Percentiles rank a stretch among this genome's conserved stretches.
These are phyloP conservation scores for Eimeria falciformis DNA, from an alignment of 169 alveolate species.

Conservation along the genomic window DNA sequence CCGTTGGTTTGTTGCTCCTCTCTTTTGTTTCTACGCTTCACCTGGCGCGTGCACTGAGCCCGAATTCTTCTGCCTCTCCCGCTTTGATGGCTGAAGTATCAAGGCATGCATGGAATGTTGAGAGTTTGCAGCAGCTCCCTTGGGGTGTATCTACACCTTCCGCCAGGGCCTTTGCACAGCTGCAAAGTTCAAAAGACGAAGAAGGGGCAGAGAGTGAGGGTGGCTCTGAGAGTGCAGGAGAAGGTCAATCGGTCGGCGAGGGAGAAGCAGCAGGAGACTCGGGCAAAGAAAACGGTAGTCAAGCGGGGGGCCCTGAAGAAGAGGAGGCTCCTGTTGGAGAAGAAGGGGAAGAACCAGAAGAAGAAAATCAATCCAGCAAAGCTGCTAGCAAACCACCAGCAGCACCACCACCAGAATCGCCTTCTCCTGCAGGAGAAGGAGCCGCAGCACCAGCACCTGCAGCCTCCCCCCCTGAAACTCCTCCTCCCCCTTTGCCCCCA, in stretches of 20 bases:
- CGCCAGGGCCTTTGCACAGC: neutral
- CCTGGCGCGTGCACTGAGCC: too few relatives aligned
- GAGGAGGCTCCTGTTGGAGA: neutral
- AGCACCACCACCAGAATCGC: neutral
- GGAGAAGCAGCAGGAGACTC: slow-evolving; percentile 15
- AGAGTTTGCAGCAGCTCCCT: too few relatives aligned
- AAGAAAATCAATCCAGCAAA: neutral
- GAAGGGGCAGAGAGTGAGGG: neutral
- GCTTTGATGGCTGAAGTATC: too few relatives aligned
- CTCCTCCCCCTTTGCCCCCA: neutral
- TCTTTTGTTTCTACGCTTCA: neutral
- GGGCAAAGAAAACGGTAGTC: neutral
- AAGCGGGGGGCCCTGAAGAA: neutral
- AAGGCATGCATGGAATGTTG: too few relatives aligned
- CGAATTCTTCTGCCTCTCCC: too few relatives aligned
- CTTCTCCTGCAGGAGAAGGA: neutral
- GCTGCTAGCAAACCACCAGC: neutral
- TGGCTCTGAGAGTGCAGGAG: too few relatives aligned
- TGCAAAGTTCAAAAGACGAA: neutral
- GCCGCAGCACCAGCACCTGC: slow-evolving; percentile 26
- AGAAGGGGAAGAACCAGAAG: neutral
- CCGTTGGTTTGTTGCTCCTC: neutral
- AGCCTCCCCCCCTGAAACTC: slow-evolving; percentile 4
- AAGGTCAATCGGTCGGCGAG: neutral
- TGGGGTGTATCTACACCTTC: neutral